These are phyloP conservation scores for Detonula confervacea DNA, from an alignment of 352 stramenopile species.

Conservation along the genomic window DNA sequence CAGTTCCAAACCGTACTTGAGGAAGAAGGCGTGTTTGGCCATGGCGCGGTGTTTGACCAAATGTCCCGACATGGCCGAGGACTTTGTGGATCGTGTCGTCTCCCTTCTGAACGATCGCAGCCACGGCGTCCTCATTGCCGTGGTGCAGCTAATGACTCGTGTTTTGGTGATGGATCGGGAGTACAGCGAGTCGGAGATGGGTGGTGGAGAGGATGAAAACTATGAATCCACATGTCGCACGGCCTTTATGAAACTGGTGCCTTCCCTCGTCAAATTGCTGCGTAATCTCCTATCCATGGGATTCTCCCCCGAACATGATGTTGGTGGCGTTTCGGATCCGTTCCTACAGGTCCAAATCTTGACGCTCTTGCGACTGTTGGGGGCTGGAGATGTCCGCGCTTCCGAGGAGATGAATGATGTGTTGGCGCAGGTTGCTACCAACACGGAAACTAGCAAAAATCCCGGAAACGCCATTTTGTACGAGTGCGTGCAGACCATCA, in stretches of 20 bases:
- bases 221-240: too few species aligned
- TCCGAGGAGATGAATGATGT: conserved; percentile 96
- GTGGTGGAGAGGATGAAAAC: conserved; percentile 58
- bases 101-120: conserved; percentile 95
- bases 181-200: conserved; percentile 34
- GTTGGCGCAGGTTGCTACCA: conserved; percentile 99
- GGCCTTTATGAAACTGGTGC: conserved; percentile 87
- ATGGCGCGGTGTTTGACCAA: conserved; percentile 91
- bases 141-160: conserved; percentile 95
- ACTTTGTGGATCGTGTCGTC: conserved; percentile 96
- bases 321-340: conserved; percentile 97
- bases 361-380: conserved; percentile 92
- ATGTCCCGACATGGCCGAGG: conserved; percentile 97
- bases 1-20: conserved; percentile 91
- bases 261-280: conserved; percentile 90
- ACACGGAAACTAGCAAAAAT: conserved; percentile 99
- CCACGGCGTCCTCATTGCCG: conserved; percentile 97
- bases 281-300: conserved; percentile 97
- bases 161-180: conserved; percentile 86
- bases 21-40: too few species aligned
- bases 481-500: conserved; percentile 99
- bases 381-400: conserved; percentile 93
- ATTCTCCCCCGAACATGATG: conserved; percentile 98
- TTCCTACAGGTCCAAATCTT: conserved; percentile 95
- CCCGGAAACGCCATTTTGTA: conserved; percentile 99